phyloP scores from a whole-genome alignment of 805 yeast genomes.

The Tetrapisispora arboricola region DNA sequence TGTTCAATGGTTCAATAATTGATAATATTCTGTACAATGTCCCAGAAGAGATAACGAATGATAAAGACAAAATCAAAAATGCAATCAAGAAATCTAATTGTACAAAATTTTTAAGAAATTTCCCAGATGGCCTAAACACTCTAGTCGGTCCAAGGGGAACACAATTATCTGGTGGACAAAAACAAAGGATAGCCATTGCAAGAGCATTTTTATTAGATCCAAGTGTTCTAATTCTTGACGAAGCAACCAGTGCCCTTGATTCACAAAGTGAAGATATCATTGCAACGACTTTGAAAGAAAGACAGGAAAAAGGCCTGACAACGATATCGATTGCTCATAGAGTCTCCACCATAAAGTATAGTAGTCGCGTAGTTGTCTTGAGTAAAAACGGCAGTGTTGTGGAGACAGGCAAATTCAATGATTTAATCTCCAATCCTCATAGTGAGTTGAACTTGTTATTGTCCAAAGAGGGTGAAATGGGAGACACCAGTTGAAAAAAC shows the following conservation, averaged over 20 bases:
- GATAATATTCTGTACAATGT: slow-evolving; percentile 78
- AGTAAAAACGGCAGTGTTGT: slow-evolving; percentile 64
- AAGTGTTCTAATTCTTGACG: slow-evolving; percentile 73
- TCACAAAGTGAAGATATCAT: slow-evolving; percentile 81
- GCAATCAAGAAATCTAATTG: slow-evolving; percentile 72
- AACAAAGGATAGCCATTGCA: slow-evolving; percentile 86
- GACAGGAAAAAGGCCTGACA: slow-evolving; percentile 51
- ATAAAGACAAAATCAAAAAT: slow-evolving; percentile 45
- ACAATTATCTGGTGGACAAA: slow-evolving; percentile 90
- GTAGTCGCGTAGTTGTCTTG: slow-evolving; percentile 72
- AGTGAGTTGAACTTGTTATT: slow-evolving; percentile 30
- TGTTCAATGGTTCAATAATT: slow-evolving; percentile 75
- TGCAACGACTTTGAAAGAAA: slow-evolving; percentile 52
- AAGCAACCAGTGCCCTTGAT: slow-evolving; percentile 91
- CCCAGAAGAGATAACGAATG: slow-evolving; percentile 38
- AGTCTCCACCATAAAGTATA: slow-evolving; percentile 74
- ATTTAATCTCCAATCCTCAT: slow-evolving; percentile 33
- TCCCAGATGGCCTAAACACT: slow-evolving; percentile 78
- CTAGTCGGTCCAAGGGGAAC: slow-evolving; percentile 79
- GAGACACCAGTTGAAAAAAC: too few species aligned
- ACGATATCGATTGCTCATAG: slow-evolving; percentile 89
- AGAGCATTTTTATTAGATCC: slow-evolving; percentile 76
- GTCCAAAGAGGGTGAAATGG: slow-evolving; percentile 21
- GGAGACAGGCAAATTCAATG: slow-evolving; percentile 55
- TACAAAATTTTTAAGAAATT: slow-evolving; percentile 50